phyloP scores from a whole-genome alignment of 2,329 filamentous ascomycete species.

The Fusarium compactum region DNA sequence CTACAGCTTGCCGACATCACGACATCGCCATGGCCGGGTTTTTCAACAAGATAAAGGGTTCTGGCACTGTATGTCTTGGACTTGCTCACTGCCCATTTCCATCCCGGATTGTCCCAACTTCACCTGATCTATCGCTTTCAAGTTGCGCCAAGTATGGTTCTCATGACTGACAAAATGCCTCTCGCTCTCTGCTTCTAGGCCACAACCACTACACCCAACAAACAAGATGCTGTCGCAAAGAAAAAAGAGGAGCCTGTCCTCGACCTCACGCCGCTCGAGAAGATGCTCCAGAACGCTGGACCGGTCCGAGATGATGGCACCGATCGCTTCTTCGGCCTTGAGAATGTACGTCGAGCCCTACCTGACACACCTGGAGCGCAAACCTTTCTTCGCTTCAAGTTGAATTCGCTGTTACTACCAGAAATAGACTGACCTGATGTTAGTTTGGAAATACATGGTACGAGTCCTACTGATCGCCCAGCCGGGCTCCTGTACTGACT shows the following conservation, averaged over 20 bases:
- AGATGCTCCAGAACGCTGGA: slow-evolving; percentile 85
- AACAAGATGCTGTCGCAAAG: slow-evolving; percentile 62
- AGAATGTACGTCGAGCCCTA: slow-evolving; percentile 79
- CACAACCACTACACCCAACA: slow-evolving; percentile 54
- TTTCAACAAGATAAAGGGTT: slow-evolving; percentile 69
- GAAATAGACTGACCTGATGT: slow-evolving; percentile 52
- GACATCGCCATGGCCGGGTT: slow-evolving; percentile 65
- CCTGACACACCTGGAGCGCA: slow-evolving; percentile 9
- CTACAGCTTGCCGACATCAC: slow-evolving; percentile 37
- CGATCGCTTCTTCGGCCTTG: slow-evolving; percentile 98
- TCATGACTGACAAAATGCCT: slow-evolving; percentile 51
- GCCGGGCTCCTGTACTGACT: slow-evolving; percentile 36
- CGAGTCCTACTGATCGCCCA: slow-evolving; percentile 42
- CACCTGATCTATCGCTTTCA: slow-evolving; percentile 41
- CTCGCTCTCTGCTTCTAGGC: slow-evolving; percentile 52
- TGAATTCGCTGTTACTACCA: slow-evolving; percentile 1
- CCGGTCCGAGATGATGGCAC: slow-evolving; percentile 87
- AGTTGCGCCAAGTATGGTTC: slow-evolving; percentile 33
- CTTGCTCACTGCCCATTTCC: slow-evolving; percentile 9
- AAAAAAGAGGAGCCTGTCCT: slow-evolving; percentile 69
- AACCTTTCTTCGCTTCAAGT: neutral
- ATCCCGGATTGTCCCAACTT: slow-evolving; percentile 11
- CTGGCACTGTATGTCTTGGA: slow-evolving; percentile 63
- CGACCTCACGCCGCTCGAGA: slow-evolving; percentile 73
- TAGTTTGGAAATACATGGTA: slow-evolving; percentile 99